Evolutionary conservation across 257 asterid genomes (phyloP).

Genomic region (Ocimum tenuiflorum): DNA sequence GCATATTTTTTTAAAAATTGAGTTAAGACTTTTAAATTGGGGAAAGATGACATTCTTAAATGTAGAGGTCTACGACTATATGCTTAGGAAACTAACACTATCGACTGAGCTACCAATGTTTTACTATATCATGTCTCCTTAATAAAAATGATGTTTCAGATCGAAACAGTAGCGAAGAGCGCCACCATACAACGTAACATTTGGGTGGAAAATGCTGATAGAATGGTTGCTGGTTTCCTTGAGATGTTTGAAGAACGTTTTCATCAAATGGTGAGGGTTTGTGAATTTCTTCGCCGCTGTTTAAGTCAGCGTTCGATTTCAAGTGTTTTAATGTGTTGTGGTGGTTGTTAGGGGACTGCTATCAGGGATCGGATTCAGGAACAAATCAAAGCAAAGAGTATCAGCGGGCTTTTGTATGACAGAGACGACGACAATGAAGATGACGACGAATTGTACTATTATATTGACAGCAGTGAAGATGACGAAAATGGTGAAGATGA

Average conservation of each 20-base stretch:
- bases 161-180: slow-evolving; percentile 56
- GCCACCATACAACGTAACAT: slow-evolving; percentile 44
- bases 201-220: slow-evolving; percentile 70
- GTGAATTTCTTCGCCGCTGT: no score
- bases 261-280: slow-evolving; percentile 39
- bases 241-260: slow-evolving; percentile 67
- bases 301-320: no score
- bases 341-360: slow-evolving; percentile 42
- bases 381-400: background rate
- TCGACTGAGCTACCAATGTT: no score
- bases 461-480: slow-evolving; percentile 10
- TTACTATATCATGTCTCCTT: background rate
- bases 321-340: background rate
- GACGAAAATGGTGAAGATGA: slow-evolving; percentile 40
- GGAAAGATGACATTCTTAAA: no score
- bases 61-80: no score
- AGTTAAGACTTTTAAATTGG: no score
- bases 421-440: slow-evolving; percentile 42
- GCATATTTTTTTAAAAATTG: no score
- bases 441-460: slow-evolving; percentile 34
- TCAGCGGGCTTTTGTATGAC: background rate
- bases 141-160: slow-evolving; percentile 24
- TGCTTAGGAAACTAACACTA: no score
- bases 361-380: slow-evolving; percentile 44
- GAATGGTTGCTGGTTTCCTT: slow-evolving; percentile 67